Percentiles rank a stretch among this genome's conserved stretches.
phyloP scores from a whole-genome alignment of 306 rosid genomes.

The Medicago lupulina region DNA sequence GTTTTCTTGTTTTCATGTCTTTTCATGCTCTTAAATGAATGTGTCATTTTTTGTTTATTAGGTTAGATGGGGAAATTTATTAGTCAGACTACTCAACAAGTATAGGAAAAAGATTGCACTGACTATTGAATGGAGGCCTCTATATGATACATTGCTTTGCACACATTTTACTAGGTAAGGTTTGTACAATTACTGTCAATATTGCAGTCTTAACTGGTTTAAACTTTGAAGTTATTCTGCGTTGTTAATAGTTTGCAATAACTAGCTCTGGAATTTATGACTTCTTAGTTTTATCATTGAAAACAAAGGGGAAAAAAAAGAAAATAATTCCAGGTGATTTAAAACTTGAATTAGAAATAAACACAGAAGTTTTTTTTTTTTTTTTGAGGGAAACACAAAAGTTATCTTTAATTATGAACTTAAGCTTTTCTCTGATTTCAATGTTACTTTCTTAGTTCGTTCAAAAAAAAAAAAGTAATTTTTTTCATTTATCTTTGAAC shows the following conservation, averaged over 20 bases:
- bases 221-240: slow-evolving; percentile 29
- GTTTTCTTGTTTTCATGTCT: slow-evolving; percentile 32
- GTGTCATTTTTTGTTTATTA: slow-evolving; percentile 58
- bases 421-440: slow-evolving; percentile 29
- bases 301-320: slow-evolving; percentile 28
- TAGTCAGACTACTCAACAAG: slow-evolving; percentile 83
- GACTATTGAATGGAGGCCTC: slow-evolving; percentile 80
- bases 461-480: background rate
- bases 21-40: slow-evolving; percentile 43
- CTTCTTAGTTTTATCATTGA: slow-evolving; percentile 23
- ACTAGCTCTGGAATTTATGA: slow-evolving; percentile 27
- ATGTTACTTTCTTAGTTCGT: slow-evolving; percentile 22
- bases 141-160: slow-evolving; percentile 79
- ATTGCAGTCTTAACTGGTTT: slow-evolving; percentile 21
- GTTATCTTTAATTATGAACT: slow-evolving; percentile 24
- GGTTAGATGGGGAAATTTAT: slow-evolving; percentile 98
- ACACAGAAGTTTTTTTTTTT: slow-evolving; percentile 9
- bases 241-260: slow-evolving; percentile 25
- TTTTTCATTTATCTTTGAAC: slow-evolving; percentile 18
- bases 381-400: background rate
- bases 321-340: slow-evolving; percentile 18
- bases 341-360: slow-evolving; percentile 27
- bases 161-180: slow-evolving; percentile 93
- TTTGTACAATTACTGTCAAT: slow-evolving; percentile 19
- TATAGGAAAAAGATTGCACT: slow-evolving; percentile 78